Evolutionary conservation across 2,329 filamentous ascomycete species (phyloP), one percentile per base, ranked within the genome.

Genomic region (Cryphonectria parasitica): DNA sequence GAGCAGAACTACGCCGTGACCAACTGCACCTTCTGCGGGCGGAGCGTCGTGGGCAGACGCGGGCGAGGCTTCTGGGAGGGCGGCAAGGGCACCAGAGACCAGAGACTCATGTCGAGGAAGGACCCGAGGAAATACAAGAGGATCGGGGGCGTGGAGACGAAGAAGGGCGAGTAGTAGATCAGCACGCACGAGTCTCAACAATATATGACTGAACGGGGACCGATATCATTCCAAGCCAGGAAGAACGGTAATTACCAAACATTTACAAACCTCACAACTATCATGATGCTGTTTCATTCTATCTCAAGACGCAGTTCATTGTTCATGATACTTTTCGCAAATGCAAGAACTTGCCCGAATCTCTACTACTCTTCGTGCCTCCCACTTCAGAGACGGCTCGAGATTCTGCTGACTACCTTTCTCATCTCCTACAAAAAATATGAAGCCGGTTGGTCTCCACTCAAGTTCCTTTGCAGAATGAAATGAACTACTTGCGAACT

Each of bases 51-150:
- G 67, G 90, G 92, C 0, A 85, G 81, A 74, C 90, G 89, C 77
- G 88, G 88, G 3, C 80, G 78, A 60, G 93, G 93, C 0, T 97
- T 94, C 80, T 97, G 93, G 93, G 93, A 97, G 82, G 93, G 93
- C 15, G 93, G 93, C 1, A 93, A 92, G 78, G 92, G 92, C 1
- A 95, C 92, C n/a, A 84, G 92, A 72, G 91, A 94, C 77, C 88
- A 85, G 79, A 82, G 81, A 43, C 82, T 86, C 76, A 95, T 95
- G 92, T 90, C 90, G 77, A 86, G 91, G 76, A 94, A 94, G 83
- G 90, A 89, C 78, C 90, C 90, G 77, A 86, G 91, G 76, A 94
- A 94, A 83, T 90, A 89, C 78, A 91, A 90, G 78, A 84, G 91
- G 66, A 77, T 88, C 56, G 88, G 87, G 15, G 83, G 82, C 1